Conservation (phyloP, 2,329 filamentous ascomycete species). For the Penicillium brevicompactum region DNA sequence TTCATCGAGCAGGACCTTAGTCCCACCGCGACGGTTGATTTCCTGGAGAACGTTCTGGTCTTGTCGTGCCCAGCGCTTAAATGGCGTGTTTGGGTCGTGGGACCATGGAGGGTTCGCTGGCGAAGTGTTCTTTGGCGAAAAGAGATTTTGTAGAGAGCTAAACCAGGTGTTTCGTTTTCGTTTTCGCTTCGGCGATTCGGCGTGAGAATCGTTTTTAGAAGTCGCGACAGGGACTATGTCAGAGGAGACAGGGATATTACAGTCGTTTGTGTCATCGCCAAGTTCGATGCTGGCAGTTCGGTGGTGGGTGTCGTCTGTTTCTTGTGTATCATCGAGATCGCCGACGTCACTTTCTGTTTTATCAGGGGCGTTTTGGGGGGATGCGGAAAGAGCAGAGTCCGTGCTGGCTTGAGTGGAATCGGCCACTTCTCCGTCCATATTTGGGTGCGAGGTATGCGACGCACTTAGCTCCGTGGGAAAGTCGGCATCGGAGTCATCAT, state of each 20-base stretch:
- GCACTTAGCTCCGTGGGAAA: neutral
- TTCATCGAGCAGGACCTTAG: constrained; percentile 32
- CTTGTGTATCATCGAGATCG: constrained; percentile 15
- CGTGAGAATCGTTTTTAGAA: constrained; percentile 8
- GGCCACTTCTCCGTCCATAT: neutral
- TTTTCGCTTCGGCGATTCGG: neutral
- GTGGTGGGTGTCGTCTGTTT: constrained; percentile 24
- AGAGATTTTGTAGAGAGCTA: constrained; percentile 27
- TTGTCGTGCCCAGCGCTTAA: constrained; percentile 40
- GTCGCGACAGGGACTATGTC: neutral
- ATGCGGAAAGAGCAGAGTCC: neutral
- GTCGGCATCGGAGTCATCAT: neutral
- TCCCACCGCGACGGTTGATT: constrained; percentile 29
- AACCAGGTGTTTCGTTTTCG: constrained; percentile 31
- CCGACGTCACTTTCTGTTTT: neutral
- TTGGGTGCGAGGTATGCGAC: neutral
- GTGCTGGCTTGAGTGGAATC: neutral
- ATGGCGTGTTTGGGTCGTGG: constrained; percentile 39
- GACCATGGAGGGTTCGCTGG: constrained; percentile 31
- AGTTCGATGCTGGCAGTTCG: constrained; percentile 43
- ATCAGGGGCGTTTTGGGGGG: neutral
- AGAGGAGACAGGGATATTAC: neutral
- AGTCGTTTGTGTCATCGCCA: constrained; percentile 28
- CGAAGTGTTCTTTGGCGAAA: constrained; percentile 19
- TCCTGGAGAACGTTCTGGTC: constrained; percentile 36